Conservation (phyloP, 2,329 filamentous ascomycete species). For the Apiospora malaysiana region DNA sequence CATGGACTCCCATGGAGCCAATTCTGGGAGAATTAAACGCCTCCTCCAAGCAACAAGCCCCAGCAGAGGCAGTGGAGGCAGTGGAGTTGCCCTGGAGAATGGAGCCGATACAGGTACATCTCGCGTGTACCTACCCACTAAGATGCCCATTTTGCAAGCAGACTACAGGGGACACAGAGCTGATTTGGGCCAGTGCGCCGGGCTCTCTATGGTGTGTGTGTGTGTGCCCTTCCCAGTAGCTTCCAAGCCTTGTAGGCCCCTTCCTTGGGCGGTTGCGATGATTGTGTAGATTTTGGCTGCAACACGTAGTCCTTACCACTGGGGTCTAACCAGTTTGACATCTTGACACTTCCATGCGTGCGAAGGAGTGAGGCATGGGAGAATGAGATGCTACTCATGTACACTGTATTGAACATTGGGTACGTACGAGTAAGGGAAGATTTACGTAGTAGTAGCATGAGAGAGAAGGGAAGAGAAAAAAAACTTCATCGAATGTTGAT, state of each 20-base stretch:
- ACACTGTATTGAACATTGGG: not conserved
- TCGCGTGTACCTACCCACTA: slow-evolving; percentile 7
- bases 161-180: not conserved
- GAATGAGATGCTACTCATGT: not conserved
- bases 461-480: not conserved
- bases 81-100: slow-evolving; percentile 4
- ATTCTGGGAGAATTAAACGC: slow-evolving; percentile 10
- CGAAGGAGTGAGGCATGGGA: not conserved
- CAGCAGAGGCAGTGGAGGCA: not conserved
- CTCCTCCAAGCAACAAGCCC: not conserved
- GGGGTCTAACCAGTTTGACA: not conserved
- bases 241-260: not conserved
- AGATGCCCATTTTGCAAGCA: not conserved
- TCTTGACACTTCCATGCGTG: not conserved
- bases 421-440: not conserved
- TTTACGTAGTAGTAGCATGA: not conserved
- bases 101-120: not conserved
- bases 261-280: not conserved
- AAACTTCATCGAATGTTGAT: not conserved
- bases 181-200: not conserved
- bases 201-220: not conserved
- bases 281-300: not conserved
- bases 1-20: not conserved
- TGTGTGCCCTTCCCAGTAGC: too few species aligned
- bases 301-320: not conserved